A percentile compares a stretch with the other conserved stretches of the same genome.
phyloP scores from a whole-genome alignment of 257 asterid genomes.

The Solanum ossicruentum region DNA sequence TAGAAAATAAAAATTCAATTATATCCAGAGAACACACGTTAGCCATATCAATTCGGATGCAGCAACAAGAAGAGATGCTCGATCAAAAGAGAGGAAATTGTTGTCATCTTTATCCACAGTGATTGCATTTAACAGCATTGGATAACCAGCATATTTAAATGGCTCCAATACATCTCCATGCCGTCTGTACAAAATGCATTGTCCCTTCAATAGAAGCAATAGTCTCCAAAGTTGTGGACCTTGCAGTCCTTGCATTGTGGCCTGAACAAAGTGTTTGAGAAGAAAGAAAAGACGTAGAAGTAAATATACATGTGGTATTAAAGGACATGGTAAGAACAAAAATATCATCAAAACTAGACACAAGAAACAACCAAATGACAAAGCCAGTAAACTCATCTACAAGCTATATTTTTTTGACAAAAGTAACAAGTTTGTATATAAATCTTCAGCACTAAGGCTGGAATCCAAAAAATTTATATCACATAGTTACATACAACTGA shows the following conservation, averaged over 20 bases:
- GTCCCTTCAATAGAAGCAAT: constrained; percentile 82
- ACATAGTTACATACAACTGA: too few relatives aligned
- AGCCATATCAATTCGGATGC: constrained; percentile 98
- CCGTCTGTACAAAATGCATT: constrained; percentile 86
- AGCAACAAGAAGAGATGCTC: constrained; percentile 80
- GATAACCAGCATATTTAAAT: constrained; percentile 96
- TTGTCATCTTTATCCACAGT: constrained; percentile 81
- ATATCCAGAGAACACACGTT: constrained; percentile 39
- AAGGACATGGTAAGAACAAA: neutral
- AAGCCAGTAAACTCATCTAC: neutral
- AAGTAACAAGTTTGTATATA: too few relatives aligned
- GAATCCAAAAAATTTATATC: too few relatives aligned
- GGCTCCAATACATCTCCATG: constrained; percentile 81
- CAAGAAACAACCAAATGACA: neutral
- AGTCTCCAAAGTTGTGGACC: constrained; percentile 98
- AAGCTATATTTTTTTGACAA: neutral
- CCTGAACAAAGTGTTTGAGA: constrained; percentile 24
- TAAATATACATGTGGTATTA: neutral
- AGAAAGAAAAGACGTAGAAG: neutral
- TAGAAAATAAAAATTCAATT: neutral
- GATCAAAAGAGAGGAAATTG: constrained; percentile 87
- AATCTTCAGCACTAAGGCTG: too few relatives aligned
- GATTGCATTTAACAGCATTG: constrained; percentile 87
- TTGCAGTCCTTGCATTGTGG: constrained; percentile 94
- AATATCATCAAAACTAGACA: neutral